Conservation (phyloP, 140 eudicot genomes). For the Cichorium intybus region DNA sequence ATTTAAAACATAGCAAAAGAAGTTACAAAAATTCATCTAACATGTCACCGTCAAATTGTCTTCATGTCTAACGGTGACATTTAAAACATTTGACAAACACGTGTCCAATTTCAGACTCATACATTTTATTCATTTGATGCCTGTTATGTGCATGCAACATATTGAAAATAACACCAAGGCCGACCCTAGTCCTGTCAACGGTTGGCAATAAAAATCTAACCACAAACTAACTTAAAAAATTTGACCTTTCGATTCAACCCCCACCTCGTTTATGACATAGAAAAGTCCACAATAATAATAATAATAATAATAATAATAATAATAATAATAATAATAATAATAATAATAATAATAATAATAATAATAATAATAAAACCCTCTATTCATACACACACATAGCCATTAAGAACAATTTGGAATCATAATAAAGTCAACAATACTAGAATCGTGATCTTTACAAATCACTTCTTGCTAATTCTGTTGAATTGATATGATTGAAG, state of each 20-base stretch:
- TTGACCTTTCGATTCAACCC: neutral
- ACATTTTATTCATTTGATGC: slow-evolving; percentile 10
- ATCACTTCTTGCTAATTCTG: too few relatives aligned
- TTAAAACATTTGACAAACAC: slow-evolving; percentile 23
- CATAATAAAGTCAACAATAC: too few relatives aligned
- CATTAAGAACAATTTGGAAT: too few relatives aligned
- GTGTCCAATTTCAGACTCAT: neutral
- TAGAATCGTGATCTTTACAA: too few relatives aligned
- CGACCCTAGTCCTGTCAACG: slow-evolving; percentile 18
- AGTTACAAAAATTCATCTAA: neutral
- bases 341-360: too few relatives aligned
- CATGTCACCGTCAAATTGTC: slow-evolving; percentile 8
- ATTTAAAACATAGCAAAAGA: neutral
- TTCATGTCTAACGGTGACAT: neutral
- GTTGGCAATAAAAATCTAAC: slow-evolving; percentile 3
- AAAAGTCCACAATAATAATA: too few relatives aligned
- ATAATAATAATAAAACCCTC: too few relatives aligned
- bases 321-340: too few relatives aligned
- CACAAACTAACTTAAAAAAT: slow-evolving; percentile 3
- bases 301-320: too few relatives aligned
- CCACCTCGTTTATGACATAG: too few relatives aligned
- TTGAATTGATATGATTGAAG: too few relatives aligned
- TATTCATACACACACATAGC: too few relatives aligned
- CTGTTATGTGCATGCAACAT: slow-evolving; percentile 9
- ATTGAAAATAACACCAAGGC: slow-evolving; percentile 24